A percentile compares a stretch with the other conserved stretches of the same genome.
Conservation (phyloP, 176 grass and related monocot genomes). For the Leersia perrieri region DNA sequence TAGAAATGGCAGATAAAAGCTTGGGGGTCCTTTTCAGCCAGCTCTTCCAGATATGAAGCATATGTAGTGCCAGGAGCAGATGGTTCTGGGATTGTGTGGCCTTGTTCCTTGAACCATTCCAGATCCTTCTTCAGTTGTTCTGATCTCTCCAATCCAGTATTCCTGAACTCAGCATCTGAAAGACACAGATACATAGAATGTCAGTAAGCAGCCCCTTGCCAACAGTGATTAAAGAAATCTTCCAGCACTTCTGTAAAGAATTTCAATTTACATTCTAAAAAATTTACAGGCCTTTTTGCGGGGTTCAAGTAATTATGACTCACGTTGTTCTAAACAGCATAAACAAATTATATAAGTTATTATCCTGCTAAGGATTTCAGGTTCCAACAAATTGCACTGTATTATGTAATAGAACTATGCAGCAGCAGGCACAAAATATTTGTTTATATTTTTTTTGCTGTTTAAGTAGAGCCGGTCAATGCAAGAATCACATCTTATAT, state of each 20-base stretch:
- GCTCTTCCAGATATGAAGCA: slow-evolving; percentile 66
- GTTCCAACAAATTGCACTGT: neutral
- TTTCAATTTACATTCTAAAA: neutral
- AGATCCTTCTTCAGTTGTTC: slow-evolving; percentile 79
- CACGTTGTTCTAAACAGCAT: neutral
- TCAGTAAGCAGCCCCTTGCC: neutral
- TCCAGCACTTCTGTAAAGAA: neutral
- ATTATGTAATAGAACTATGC: neutral
- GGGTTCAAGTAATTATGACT: neutral
- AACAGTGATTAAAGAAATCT: neutral
- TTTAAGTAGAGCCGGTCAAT: neutral
- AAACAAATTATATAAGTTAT: neutral
- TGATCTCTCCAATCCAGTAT: slow-evolving; percentile 95
- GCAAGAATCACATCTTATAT: neutral
- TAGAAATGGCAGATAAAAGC: slow-evolving; percentile 99
- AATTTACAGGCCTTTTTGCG: neutral
- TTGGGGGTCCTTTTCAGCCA: slow-evolving; percentile 79
- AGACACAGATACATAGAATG: neutral
- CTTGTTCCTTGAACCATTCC: slow-evolving; percentile 82
- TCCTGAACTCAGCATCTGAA: slow-evolving; percentile 81
- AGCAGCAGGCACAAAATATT: neutral
- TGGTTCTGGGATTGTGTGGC: slow-evolving; percentile 78
- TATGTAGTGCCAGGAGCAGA: slow-evolving; percentile 63
- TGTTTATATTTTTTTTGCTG: neutral
- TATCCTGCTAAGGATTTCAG: neutral